These are phyloP conservation scores for Babesia microti DNA, from an alignment of 169 alveolate species.

Conservation along the genomic window DNA sequence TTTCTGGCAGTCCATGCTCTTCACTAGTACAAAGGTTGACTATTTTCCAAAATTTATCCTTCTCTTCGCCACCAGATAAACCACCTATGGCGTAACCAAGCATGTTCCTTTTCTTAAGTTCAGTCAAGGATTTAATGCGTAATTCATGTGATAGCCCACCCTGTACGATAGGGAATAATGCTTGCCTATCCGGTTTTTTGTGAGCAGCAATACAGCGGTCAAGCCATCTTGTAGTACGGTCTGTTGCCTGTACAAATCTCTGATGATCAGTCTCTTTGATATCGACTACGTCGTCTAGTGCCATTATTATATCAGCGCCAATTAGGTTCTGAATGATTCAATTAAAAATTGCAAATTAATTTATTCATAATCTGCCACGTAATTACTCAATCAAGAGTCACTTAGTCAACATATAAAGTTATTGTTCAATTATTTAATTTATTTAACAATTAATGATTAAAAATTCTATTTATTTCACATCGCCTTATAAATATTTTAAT, in stretches of 20 bases:
- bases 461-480: too few relatives aligned
- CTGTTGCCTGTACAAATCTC: slow-evolving; percentile 42
- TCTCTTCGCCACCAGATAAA: slow-evolving; percentile 95
- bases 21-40: slow-evolving; percentile 55
- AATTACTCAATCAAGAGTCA: neutral
- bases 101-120: slow-evolving; percentile 67
- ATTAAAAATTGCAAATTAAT: neutral
- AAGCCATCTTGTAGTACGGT: slow-evolving; percentile 61
- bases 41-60: slow-evolving; percentile 84
- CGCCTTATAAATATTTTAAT: too few relatives aligned
- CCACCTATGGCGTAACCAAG: slow-evolving; percentile 99
- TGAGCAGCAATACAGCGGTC: slow-evolving; percentile 94
- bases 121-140: slow-evolving; percentile 51
- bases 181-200: slow-evolving; percentile 76
- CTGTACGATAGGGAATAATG: slow-evolving; percentile 91
- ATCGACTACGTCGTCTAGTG: slow-evolving; percentile 93
- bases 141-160: slow-evolving; percentile 87
- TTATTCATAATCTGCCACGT: too few relatives aligned
- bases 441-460: too few relatives aligned
- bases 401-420: neutral
- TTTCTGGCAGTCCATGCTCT: slow-evolving; percentile 54
- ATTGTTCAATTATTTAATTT: neutral
- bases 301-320: slow-evolving; percentile 97
- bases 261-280: slow-evolving; percentile 50
- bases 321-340: slow-evolving; percentile 71